Evolutionary conservation across 2,329 filamentous ascomycete genomes (phyloP), one percentile per base, ranked within the genome.

Genomic region (Fusarium goolgardi): DNA sequence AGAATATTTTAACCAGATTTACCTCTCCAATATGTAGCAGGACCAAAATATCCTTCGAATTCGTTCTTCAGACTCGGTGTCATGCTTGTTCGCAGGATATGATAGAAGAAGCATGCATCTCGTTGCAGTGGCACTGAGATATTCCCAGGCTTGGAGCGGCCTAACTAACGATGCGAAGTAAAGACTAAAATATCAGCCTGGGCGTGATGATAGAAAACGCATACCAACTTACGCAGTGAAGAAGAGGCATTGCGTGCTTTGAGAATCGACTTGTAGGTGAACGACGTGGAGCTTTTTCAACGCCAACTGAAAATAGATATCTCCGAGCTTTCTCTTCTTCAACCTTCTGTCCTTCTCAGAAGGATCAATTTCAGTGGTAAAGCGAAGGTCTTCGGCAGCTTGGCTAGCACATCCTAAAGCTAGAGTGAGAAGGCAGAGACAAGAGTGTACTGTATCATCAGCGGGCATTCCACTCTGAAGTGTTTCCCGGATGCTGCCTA

Each of bases 1-100:
- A 34, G 32, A 9, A 9, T 18, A 8, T 7, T 8, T 34, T 9
- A 4, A 18, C 11, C 15, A 34, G 18, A 0, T 1, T 21, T 39
- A 81, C 83, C 82, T 84, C 70, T 86, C 84, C 0, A 86, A 76
- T 13, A 86, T 83, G 55, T 85, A 86, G 58, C 84, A 85, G 0
- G 84, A 82, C 84, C 84, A 86, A 63, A 86, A 86, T 53, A 85
- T 85, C 2, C 84, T 76, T 16, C 81, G 75, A 1, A 84, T 80
- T 4, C 83, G 81, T 67, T 86, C 83, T 37, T 80, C 75, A 5
- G 83, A 81, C 61, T 84, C 79, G 0, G 71, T 65, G 0, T 74
- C 74, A 31, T 78, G 77, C 11, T 74, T 76, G 5, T 67, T 72
- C 0, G 75, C 73, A 3, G 78, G 77, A 46, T 85, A 85, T 0